Base-by-base conservation (phyloP, 305 asterid species). In the Euphrasia arctica region DNA sequence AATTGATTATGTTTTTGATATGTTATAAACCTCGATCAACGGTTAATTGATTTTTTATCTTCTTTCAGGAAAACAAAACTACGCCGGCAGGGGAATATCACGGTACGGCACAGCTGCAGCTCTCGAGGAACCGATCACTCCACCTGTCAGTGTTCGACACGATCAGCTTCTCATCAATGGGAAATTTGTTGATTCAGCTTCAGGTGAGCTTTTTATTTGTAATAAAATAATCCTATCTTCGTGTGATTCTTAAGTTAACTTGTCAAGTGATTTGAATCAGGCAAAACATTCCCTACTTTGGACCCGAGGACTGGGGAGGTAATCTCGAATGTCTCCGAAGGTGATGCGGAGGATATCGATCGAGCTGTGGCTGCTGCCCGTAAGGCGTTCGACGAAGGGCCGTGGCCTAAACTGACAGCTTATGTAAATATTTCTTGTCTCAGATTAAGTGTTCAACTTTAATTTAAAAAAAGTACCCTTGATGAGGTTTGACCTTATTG, bases 351-450 rank as follows among this genome's bases (percentile, higher is more conserved):
- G 70, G 99, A 93, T 72, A 22, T 88, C 63, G 74, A 90, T 49
- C 79, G 92, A 65, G 97, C 97, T n/a, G 99, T 93, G 14, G 82
- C 87, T 69, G 89, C 95, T 65, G 97, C 97, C 11, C 95, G 97
- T 15, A 86, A 86, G 81, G 99, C 99, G 27, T 93, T 93, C 76
- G 97, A 93, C 15, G 95, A 84, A 62, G 96, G 97, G 57, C 95
- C 97, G 0, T 90, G 97, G 99, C 99, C 96, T 48, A 86, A 62
- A 70, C 77, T 90, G 96, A 76, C 92, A 70, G 99, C 99, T 65
- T 93, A 90, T 83, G 97, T 93, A 86, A 78, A 22, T 3, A 52
- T 31, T 51, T 32, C 56, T 41, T 41, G 52, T 57, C 72, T 60
- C 54, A 47, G 45, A 27, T 39, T 55, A 50, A 34, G 42, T 36